A percentile compares a stretch with the other conserved stretches of the same genome.
These are phyloP conservation scores for Entophlyctis helioformis DNA, from an alignment of 192 early-diverging fungal species.

Conservation along the genomic window DNA sequence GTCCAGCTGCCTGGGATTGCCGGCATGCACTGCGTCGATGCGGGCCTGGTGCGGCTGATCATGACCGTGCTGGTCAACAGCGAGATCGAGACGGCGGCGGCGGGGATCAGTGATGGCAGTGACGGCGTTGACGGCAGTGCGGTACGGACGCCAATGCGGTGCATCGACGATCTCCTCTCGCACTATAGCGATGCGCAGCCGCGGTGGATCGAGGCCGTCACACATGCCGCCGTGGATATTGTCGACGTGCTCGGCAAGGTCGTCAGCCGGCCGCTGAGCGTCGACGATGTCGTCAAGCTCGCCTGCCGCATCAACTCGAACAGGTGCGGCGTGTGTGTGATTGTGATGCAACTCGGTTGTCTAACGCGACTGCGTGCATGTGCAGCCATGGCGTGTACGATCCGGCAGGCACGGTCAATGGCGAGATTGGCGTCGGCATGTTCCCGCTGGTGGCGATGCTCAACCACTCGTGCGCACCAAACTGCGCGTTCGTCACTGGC, in stretches of 20 bases:
- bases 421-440: slow-evolving; percentile 48
- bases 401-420: slow-evolving; percentile 21
- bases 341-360: no score
- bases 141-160: slow-evolving; percentile 2
- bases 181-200: slow-evolving; percentile 10
- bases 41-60: slow-evolving; percentile 18
- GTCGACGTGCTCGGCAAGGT: slow-evolving; percentile 11
- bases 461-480: slow-evolving; percentile 64
- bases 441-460: slow-evolving; percentile 62
- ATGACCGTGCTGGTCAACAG: slow-evolving; percentile 12
- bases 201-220: slow-evolving; percentile 15
- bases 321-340: no score
- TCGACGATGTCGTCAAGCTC: slow-evolving; percentile 31
- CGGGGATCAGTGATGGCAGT: neutral
- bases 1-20: slow-evolving; percentile 21
- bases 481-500: slow-evolving; percentile 43
- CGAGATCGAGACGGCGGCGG: neutral
- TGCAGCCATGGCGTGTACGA: slow-evolving; percentile 46
- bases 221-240: slow-evolving; percentile 2
- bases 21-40: slow-evolving; percentile 12
- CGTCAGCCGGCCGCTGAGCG: slow-evolving; percentile 8
- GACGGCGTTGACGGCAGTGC: neutral
- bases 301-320: slow-evolving; percentile 56
- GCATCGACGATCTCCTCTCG: slow-evolving; percentile 14
- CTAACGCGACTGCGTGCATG: no score